Conservation (phyloP, 305 asterid species). For the Caryopteris hybrid region DNA sequence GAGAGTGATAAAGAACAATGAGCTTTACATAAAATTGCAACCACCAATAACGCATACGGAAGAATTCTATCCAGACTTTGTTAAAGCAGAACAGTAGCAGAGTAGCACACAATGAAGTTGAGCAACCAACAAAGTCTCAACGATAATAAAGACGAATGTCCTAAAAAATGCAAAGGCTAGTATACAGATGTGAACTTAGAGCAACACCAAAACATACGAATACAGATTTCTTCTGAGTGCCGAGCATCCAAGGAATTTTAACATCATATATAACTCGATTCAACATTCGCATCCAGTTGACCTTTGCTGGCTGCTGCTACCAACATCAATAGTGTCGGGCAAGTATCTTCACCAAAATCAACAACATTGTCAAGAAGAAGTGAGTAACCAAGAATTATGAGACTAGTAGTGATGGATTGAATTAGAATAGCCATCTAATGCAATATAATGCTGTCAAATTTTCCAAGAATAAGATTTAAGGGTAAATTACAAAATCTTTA, state of each 20-base stretch:
- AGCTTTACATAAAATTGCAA: conserved; percentile 11
- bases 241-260: too few species aligned
- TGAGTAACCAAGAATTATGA: neutral
- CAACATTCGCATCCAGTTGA: conserved; percentile 81
- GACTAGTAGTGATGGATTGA: neutral
- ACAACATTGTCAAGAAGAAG: conserved; percentile 13
- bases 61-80: conserved; percentile 12
- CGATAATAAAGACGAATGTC: conserved; percentile 3
- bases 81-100: neutral
- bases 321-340: conserved; percentile 92
- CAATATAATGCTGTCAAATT: too few species aligned
- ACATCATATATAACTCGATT: conserved; percentile 14
- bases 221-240: neutral
- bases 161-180: conserved; percentile 22
- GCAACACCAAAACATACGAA: conserved; percentile 19
- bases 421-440: too few species aligned
- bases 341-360: conserved; percentile 53
- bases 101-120: conserved; percentile 5
- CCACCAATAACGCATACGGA: neutral
- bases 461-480: too few species aligned
- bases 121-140: conserved; percentile 20
- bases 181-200: conserved; percentile 24
- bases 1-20: neutral
- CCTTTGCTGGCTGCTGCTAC: conserved; percentile 63
- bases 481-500: too few species aligned